Evolutionary conservation across 345 rosid genomes (phyloP), one percentile per base, ranked within the genome.

Genomic region (Streptanthus diversifolius): DNA sequence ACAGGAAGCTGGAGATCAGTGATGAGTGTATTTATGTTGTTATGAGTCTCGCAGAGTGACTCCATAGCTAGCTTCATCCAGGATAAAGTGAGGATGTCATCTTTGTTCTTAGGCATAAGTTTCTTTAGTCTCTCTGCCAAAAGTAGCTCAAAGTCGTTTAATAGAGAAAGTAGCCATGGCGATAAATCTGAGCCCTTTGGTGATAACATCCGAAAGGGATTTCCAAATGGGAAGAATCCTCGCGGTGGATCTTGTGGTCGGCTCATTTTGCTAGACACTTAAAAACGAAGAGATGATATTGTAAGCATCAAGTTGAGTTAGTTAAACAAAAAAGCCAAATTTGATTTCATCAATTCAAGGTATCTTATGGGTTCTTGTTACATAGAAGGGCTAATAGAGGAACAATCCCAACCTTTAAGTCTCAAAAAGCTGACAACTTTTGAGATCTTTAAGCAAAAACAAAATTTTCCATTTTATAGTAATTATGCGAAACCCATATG

Each of bases 51-150:
- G 22, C 90, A 81, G 48, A 93, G 89, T 10, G 91, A 80, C 70
- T 85, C 87, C 91, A 85, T 87, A 8, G 97, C 97, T 55, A 80
- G 70, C 76, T 81, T 87, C 97, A 91, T 87, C 99, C 99, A 95
- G 3, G 88, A 49, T 32, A 93, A 74, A 79, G 83, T 85, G 64
- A 90, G 92, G 54, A 90, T 82, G 19, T 87, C 88, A 25, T 75
- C 80, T 60, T 85, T 85, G 63, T 66, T 83, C 71, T 86, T 82
- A 1, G 93, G 93, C 66, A 80, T 76, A 49, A 95, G 90, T 56
- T 81, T 88, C 59, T 70, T 81, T 29, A 90, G 67, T 71, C 90
- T 86, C 82, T 82, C 84, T 18, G 84, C 84, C 80, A 95, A 78
- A 25, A 81, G 73, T 25, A 53, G 57, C 87, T 95, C 99, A 77